phyloP scores from a whole-genome alignment of 306 rosid genomes.

The Dryas octopetala region DNA sequence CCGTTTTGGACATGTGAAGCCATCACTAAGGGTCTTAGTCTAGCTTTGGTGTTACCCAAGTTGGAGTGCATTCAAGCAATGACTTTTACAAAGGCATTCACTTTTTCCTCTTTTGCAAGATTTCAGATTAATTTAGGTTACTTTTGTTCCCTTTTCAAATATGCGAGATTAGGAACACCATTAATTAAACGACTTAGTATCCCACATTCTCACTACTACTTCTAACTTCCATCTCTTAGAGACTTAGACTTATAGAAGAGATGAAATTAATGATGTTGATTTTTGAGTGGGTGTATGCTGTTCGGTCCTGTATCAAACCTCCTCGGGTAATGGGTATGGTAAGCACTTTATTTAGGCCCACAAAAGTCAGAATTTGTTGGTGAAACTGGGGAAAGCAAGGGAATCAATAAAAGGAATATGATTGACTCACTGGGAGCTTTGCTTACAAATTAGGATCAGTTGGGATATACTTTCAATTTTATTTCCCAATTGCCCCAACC shows the following conservation, averaged over 20 bases:
- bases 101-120: slow-evolving; percentile 45
- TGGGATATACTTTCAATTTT: slow-evolving; percentile 27
- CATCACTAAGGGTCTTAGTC: slow-evolving; percentile 44
- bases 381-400: slow-evolving; percentile 24
- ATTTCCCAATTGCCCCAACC: too few species aligned
- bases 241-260: too few species aligned
- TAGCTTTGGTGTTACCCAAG: slow-evolving; percentile 46
- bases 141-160: slow-evolving; percentile 17
- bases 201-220: neutral
- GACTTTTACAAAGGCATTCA: slow-evolving; percentile 50
- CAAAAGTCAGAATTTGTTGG: slow-evolving; percentile 30
- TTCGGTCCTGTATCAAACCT: too few species aligned
- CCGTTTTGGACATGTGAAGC: slow-evolving; percentile 60
- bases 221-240: neutral
- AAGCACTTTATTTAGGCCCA: slow-evolving; percentile 31
- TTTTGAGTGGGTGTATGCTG: neutral
- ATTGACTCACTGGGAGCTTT: slow-evolving; percentile 21
- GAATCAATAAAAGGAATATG: slow-evolving; percentile 27
- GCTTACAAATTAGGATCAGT: slow-evolving; percentile 28
- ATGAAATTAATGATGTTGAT: neutral
- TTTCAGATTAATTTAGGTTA: slow-evolving; percentile 19
- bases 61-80: slow-evolving; percentile 55
- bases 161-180: neutral
- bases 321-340: slow-evolving; percentile 3
- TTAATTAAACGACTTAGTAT: neutral